Evolutionary conservation across 2,329 filamentous ascomycete genomes (phyloP).

Genomic region (Macrophomina phaseolina): DNA sequence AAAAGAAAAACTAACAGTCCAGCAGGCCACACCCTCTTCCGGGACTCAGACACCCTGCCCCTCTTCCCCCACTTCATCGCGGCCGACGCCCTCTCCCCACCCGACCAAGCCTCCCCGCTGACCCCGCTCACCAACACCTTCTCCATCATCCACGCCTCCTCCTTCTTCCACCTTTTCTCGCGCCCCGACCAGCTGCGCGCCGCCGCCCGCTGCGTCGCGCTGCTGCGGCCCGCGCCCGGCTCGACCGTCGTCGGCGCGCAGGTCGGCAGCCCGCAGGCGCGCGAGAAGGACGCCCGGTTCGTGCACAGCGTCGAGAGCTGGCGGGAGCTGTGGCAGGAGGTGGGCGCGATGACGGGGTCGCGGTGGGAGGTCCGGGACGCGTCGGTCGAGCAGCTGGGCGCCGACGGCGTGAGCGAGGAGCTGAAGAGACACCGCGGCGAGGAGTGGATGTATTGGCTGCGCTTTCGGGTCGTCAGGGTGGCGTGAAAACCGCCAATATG

Average conservation of each 20-base stretch:
- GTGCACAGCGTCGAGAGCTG: slow-evolving; percentile 44
- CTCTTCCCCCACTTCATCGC: slow-evolving; percentile 54
- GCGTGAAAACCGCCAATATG: neutral
- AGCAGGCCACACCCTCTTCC: slow-evolving; percentile 47
- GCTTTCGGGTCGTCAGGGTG: slow-evolving; percentile 3
- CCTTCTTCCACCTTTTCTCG: slow-evolving; percentile 51
- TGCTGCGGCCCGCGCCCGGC: slow-evolving; percentile 47
- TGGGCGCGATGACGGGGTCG: slow-evolving; percentile 39
- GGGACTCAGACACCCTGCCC: slow-evolving; percentile 46
- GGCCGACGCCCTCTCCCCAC: slow-evolving; percentile 47
- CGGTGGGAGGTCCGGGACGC: slow-evolving; percentile 13
- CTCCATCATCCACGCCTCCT: slow-evolving; percentile 48
- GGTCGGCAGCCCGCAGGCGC: slow-evolving; percentile 45
- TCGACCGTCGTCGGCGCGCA: slow-evolving; percentile 61
- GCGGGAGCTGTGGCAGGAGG: slow-evolving; percentile 46
- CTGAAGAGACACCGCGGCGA: neutral
- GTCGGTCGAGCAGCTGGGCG: neutral
- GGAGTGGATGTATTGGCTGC: neutral
- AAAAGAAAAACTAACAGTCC: too few species aligned
- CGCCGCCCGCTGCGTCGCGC: slow-evolving; percentile 39
- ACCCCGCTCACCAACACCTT: slow-evolving; percentile 38
- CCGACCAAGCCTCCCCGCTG: slow-evolving; percentile 41
- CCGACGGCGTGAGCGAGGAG: neutral
- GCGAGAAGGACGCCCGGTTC: slow-evolving; percentile 27
- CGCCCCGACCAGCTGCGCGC: slow-evolving; percentile 42